Base-by-base conservation (phyloP, 1,139 yeast species). In the Kodamaea anthophila region DNA sequence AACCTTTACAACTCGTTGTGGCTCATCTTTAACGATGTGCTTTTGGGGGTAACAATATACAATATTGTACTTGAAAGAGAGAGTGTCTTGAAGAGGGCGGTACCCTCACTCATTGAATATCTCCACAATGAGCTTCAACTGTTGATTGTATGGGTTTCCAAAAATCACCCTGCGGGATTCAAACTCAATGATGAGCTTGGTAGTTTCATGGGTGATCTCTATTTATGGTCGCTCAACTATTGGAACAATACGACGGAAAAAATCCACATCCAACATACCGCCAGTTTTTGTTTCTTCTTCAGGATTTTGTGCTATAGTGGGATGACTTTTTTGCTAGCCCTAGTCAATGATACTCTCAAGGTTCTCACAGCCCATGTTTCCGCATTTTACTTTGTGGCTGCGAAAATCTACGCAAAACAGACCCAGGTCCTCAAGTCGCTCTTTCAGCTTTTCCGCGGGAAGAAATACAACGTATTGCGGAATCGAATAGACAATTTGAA, bases 111-210 rank as follows among this genome's bases (percentile, higher is more conserved):
- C 2, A 16, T 30, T n/a, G 43, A 45, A 9, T 31, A 65, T 5
- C 38, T 65, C 9, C 60, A 53, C 33, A 33, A 40, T 12, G 55
- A 58, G 12, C 55, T 81, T 29, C 60, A 66, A 23, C 43, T 50
- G 3, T 55, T 81, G 18, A 76, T 88, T 9, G 43, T 63, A 2
- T 83, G 95, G 93, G 65, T 93, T 20, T 86, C 88, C 59, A 74
- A 74, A 10, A 39, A 60, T 41, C 84, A 91, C 50, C 98, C 98
- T 0, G 96, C 94, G 7, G 98, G 98, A 3, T 77, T 93, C 47
- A 93, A 93, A 49, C 69, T 93, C 35, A 93, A 93, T 53, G 79
- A 77, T 34, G 96, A 87, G 47, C 63, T 93, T 20, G 88, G 96
- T 0, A 69, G 66, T 15, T 93, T 93, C 46, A 68, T 88, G 51